Base-by-base conservation (phyloP, 2,329 filamentous ascomycete species). In the Akanthomyces muscarius region DNA sequence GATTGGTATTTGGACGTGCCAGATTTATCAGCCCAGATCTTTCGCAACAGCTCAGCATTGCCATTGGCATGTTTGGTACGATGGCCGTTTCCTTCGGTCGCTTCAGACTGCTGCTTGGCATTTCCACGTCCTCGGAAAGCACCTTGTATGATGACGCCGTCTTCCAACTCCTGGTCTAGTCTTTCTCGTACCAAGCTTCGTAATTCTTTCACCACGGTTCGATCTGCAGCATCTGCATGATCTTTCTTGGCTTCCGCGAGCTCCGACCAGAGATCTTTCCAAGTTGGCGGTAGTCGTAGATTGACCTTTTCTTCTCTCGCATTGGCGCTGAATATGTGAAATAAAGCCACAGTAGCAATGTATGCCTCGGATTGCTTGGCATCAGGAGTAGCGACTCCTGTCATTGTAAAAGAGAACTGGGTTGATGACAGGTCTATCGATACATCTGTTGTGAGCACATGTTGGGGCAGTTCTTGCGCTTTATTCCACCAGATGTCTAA, bases 241-340 rank as follows among this genome's bases (percentile, higher is more conserved):
- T 83, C 84, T 73, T 92, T 94, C 69, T 88, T 90, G 23, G 82
- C 76, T 57, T 88, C 86, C 0, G 87, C 81, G 64, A 97, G 84
- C 71, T 98, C 92, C 11, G 84, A 82, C 87, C 93, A 97, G 1
- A 97, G 78, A 67, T 96, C 90, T 72, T 91, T 87, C 90, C 92
- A 99, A 2, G 85, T 82, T 0, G 88, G 81, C 4, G 93, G 91
- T 18, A 99, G 79, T 57, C 90, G 85, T 66, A 96, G 74, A 64
- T 89, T 89, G 2, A 91, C 85, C 73, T 96, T 98, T 66, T 96
- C 92, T 70, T 98, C 94, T 69, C 91, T 95, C 0, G 85, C 76
- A 18, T 87, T 90, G n/a, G 85, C 83, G 1, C 87, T 86, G 67
- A 92, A 97, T 0, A 96, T 81, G 47, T 90, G 83, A 72, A 96